These are phyloP conservation scores for Copromyces sp. DNA, from an alignment of 495 filamentous ascomycete genomes.

Conservation along the genomic window DNA sequence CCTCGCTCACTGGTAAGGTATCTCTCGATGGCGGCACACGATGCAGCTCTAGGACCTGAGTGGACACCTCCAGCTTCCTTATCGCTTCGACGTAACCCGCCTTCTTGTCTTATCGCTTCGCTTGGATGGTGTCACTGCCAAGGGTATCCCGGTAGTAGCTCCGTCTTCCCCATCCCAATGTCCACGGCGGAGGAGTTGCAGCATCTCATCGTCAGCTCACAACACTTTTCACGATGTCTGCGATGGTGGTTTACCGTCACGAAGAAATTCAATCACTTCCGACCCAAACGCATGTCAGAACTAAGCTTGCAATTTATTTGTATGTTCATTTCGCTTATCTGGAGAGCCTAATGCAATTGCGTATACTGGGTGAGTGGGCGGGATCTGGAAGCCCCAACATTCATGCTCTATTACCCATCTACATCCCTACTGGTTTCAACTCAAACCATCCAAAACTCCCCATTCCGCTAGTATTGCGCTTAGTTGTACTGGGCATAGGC, in stretches of 20 bases:
- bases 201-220: neutral
- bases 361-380: neutral
- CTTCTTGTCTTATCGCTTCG: neutral
- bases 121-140: neutral
- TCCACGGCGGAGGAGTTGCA: neutral
- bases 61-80: neutral
- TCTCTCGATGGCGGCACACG: neutral
- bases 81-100: neutral
- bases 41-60: neutral
- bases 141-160: neutral
- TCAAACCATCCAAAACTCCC: neutral
- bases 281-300: neutral
- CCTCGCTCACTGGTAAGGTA: neutral
- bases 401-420: constrained; percentile 9
- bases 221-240: neutral
- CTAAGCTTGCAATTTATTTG: neutral
- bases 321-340: neutral
- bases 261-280: neutral
- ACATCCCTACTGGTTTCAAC: constrained; percentile 11
- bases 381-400: neutral
- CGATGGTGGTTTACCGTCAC: neutral
- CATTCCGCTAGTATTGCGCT: neutral
- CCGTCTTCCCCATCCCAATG: neutral
- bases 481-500: constrained; percentile 99
- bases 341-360: neutral